Conservation (phyloP, 768 basidiomycete genomes). For the Boletus sp. region DNA sequence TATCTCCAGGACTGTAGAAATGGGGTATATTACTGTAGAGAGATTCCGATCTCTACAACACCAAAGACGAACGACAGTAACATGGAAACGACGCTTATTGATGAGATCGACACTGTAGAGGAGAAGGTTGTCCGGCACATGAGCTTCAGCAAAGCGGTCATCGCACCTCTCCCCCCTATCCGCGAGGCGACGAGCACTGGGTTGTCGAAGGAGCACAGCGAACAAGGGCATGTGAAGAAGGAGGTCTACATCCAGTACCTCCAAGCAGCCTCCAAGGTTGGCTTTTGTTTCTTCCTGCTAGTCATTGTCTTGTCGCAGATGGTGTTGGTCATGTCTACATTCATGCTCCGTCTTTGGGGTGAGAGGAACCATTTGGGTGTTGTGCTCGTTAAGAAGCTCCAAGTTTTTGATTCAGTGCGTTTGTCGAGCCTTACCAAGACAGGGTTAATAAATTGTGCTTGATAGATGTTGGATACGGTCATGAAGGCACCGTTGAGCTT, state of each 20-base stretch:
- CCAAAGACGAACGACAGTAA: conserved; percentile 23
- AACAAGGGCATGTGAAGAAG: conserved; percentile 77
- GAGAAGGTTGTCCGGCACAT: conserved; percentile 58
- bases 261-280: conserved; percentile 70
- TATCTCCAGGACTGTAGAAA: too few relatives aligned
- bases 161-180: conserved; percentile 42
- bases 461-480: conserved; percentile 76
- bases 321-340: conserved; percentile 55
- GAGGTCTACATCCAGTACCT: conserved; percentile 79
- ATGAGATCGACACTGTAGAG: conserved; percentile 34
- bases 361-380: conserved; percentile 82
- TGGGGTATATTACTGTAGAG: too few relatives aligned
- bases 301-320: conserved; percentile 56
- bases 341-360: conserved; percentile 78
- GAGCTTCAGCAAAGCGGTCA: conserved; percentile 57
- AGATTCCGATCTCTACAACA: too few relatives aligned
- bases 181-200: conserved; percentile 44
- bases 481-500: conserved; percentile 83
- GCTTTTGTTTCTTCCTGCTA: conserved; percentile 66
- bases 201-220: conserved; percentile 66
- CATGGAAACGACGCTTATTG: conserved; percentile 20
- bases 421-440: neutral
- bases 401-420: conserved; percentile 69
- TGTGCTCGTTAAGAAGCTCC: conserved; percentile 73
- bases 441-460: neutral